Base-by-base conservation (phyloP, 495 filamentous ascomycete genomes). In the Staphylotrichum tortipilum region DNA sequence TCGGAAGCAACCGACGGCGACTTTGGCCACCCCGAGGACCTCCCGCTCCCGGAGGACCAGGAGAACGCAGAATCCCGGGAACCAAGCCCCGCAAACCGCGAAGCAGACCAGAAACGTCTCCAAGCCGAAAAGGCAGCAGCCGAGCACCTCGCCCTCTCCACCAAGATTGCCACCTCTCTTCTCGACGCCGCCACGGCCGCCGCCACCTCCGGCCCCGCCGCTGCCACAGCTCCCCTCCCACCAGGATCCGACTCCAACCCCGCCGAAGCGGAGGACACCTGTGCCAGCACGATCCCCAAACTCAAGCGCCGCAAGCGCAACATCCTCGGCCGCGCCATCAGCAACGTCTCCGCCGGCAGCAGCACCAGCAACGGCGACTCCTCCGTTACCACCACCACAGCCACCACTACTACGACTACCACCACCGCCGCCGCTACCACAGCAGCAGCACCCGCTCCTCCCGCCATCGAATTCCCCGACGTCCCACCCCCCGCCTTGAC, bases 261-360 rank as follows among this genome's bases (percentile, higher is more conserved):
- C 12, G 24, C 22, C 11, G 45, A 18, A 15, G 28, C 11, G 14
- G 14, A 48, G 44, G 21, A 26, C 36, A 15, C 4, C 31, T 7
- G n/a, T 10, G n/a, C 30, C 28, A 34, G 3, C 28, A 34, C 17
- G 26, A 14, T 15, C 24, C 26, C 26, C 18, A 19, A 19, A 6
- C 35, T 18, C 2, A 48, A 50, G 15, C 53, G 42, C 22, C 63
- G 71, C 7, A 67, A 69, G 26, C 68, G 68, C 5, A 57, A 72
- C 35, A 72, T 78, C 21, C 49, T 79, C 2, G 76, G 75, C 22
- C 67, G 77, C 30, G 75, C 69, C 0, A 55, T 70, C 10, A 78
- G 75, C 52, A 79, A 77, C 52, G 66, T 68, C 0, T 78, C 74
- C 1, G 63, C 68, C 0, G 62, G 58, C 0, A 70, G 69, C 40